These are phyloP conservation scores for Schizothecium vesticola DNA, from an alignment of 495 filamentous ascomycete genomes.

Conservation along the genomic window DNA sequence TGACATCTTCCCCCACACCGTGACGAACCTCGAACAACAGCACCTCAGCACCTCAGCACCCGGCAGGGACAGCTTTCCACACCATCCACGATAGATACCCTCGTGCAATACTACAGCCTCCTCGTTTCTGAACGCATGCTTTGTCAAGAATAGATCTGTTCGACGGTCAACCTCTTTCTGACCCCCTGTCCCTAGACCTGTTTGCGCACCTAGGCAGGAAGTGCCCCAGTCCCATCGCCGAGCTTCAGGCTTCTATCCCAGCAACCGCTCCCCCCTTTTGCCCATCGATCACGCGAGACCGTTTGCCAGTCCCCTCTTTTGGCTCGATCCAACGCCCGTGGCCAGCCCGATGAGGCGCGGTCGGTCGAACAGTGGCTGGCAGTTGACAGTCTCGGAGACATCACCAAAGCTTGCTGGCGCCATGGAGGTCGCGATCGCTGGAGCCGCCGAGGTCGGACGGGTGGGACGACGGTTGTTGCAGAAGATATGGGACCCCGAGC, in stretches of 20 bases:
- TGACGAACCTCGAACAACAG: neutral
- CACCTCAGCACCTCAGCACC: neutral
- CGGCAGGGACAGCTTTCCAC: neutral
- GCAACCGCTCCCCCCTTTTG: neutral
- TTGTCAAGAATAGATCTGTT: neutral
- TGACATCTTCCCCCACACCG: neutral
- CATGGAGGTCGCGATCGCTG: slow-evolving; percentile 42
- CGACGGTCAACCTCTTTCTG: neutral
- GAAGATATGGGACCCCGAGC: slow-evolving; percentile 93
- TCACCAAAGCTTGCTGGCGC: slow-evolving; percentile 27
- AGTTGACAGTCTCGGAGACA: slow-evolving; percentile 23
- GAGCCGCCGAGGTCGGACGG: slow-evolving; percentile 30
- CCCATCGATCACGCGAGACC: neutral
- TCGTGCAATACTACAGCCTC: neutral
- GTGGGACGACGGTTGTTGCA: slow-evolving; percentile 72
- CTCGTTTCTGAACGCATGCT: neutral
- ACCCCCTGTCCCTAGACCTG: neutral
- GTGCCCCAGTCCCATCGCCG: neutral
- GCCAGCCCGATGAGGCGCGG: slow-evolving; percentile 16
- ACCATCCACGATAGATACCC: neutral
- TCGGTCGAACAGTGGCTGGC: slow-evolving; percentile 26
- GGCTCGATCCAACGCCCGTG: neutral
- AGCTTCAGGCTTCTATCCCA: neutral
- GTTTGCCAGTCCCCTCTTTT: neutral
- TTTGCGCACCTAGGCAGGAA: neutral